These are phyloP conservation scores for Erythrophleum ivorense DNA, from an alignment of 331 rosid genomes.

Conservation along the genomic window DNA sequence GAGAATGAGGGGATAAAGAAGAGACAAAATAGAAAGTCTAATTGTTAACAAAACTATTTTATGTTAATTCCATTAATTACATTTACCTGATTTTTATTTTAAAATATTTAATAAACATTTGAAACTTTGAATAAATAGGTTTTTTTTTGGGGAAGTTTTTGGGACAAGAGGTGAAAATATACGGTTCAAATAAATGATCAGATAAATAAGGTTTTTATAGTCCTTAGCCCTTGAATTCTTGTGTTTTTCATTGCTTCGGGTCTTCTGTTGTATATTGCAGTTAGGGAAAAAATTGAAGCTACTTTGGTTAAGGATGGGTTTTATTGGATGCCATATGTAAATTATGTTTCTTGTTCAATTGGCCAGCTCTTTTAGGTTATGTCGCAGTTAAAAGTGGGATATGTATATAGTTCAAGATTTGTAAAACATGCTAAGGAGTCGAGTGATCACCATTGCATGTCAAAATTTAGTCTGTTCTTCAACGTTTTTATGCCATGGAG, in stretches of 20 bases:
- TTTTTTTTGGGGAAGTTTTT: background rate
- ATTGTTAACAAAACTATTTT: background rate
- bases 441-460: constrained; percentile 1
- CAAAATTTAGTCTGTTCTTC: background rate
- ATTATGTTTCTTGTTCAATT: background rate
- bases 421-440: background rate
- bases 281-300: background rate
- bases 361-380: background rate
- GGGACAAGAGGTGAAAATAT: background rate
- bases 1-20: background rate
- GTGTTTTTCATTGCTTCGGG: background rate
- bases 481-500: background rate
- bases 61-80: background rate
- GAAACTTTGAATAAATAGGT: background rate
- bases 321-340: background rate
- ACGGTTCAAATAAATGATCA: background rate
- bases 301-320: background rate
- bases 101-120: background rate
- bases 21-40: background rate
- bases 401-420: background rate
- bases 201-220: no score
- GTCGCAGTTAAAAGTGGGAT: background rate
- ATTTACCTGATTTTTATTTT: background rate
- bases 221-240: no score
- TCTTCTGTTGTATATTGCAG: background rate